phyloP scores from a whole-genome alignment of 208 protist genomes.

The Leishmania arabica region DNA sequence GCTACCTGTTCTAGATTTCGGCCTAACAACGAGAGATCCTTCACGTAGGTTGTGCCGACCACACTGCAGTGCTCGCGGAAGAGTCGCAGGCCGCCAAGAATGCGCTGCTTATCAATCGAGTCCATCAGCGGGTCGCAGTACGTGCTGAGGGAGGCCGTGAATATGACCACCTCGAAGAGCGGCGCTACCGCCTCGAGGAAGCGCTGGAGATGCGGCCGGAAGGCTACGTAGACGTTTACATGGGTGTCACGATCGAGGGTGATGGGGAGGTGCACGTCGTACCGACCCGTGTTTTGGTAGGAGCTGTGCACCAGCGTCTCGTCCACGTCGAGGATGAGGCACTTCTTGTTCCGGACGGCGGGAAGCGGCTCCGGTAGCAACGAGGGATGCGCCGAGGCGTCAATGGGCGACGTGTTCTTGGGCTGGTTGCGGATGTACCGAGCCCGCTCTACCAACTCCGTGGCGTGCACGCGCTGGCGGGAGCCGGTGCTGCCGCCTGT shows the following conservation, averaged over 20 bases:
- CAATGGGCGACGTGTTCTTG: slow-evolving; percentile 84
- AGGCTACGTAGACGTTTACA: slow-evolving; percentile 86
- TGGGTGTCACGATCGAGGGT: slow-evolving; percentile 46
- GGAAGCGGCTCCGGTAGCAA: slow-evolving; percentile 61
- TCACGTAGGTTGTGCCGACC: slow-evolving; percentile 81
- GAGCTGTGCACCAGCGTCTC: slow-evolving; percentile 92
- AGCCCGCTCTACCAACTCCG: slow-evolving; percentile 47
- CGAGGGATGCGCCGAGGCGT: slow-evolving; percentile 58
- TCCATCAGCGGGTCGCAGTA: slow-evolving; percentile 89
- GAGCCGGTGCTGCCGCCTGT: background rate
- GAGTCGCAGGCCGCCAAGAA: slow-evolving; percentile 68
- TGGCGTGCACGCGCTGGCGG: slow-evolving; percentile 45
- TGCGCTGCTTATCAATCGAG: slow-evolving; percentile 57
- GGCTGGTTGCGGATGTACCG: slow-evolving; percentile 64
- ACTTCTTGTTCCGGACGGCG: slow-evolving; percentile 57
- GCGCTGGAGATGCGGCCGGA: slow-evolving; percentile 76
- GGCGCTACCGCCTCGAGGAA: slow-evolving; percentile 73
- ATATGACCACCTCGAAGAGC: slow-evolving; percentile 89
- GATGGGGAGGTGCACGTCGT: slow-evolving; percentile 78
- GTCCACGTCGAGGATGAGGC: slow-evolving; percentile 89
- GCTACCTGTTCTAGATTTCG: slow-evolving; percentile 66
- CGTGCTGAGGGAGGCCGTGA: slow-evolving; percentile 83
- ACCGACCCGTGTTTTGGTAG: slow-evolving; percentile 55
- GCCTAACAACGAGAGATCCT: slow-evolving; percentile 87
- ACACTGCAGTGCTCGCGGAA: slow-evolving; percentile 89